Percentiles rank a stretch among this genome's conserved stretches.
phyloP scores from a whole-genome alignment of 2,329 filamentous ascomycete species.

The Aspergillus eucalypticola region DNA sequence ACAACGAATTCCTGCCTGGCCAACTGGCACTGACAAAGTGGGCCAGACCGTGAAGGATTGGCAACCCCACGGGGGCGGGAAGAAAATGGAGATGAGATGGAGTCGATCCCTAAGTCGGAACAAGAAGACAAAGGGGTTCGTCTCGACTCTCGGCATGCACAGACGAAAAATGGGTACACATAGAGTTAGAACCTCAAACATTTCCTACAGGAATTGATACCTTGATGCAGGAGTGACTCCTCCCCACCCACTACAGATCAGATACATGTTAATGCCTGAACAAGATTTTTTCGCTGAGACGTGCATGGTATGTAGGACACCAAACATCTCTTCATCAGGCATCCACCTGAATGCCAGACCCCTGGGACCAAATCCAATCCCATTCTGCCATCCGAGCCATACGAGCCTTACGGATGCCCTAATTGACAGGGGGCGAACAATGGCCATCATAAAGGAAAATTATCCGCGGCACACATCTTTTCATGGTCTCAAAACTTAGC shows the following conservation, averaged over 20 bases:
- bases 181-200: not conserved
- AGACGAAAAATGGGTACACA: not conserved
- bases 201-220: not conserved
- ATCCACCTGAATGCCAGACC: constrained; percentile 1
- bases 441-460: not conserved
- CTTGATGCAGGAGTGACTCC: not conserved
- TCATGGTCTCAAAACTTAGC: not conserved
- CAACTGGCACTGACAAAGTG: constrained; percentile 1
- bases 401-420: not conserved
- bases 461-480: not conserved
- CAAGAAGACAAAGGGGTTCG: not conserved
- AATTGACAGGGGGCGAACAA: not conserved
- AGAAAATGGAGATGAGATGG: constrained; percentile 4
- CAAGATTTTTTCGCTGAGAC: not conserved
- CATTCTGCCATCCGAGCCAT: not conserved
- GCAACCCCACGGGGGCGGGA: constrained; percentile 9
- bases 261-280: not conserved
- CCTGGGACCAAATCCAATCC: not conserved
- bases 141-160: not conserved
- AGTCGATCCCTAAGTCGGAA: constrained; percentile 2
- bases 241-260: not conserved
- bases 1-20: not conserved
- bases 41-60: constrained; percentile 3
- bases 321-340: constrained; percentile 1
- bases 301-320: not conserved